phyloP scores from a whole-genome alignment of 306 rosid genomes.

The Pueraria montana region DNA sequence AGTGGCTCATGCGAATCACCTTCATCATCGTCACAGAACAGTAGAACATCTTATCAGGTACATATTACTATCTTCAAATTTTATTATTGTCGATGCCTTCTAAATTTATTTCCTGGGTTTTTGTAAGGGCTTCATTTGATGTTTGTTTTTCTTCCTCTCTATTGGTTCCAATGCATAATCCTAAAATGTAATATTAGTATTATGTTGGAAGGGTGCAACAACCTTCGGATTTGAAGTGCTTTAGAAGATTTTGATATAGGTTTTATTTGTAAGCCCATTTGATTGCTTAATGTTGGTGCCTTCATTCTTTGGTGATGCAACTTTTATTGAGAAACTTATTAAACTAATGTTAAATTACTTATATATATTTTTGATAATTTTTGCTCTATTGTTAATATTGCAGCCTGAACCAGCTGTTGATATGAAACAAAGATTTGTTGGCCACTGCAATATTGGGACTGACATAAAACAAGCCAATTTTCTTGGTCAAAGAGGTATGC shows the following conservation, averaged over 20 bases:
- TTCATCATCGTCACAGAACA: constrained; percentile 78
- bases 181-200: constrained; percentile 5
- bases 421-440: constrained; percentile 92
- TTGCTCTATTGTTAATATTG: constrained; percentile 44
- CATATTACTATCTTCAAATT: constrained; percentile 12
- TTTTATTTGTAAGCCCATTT: constrained; percentile 1
- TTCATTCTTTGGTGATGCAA: not conserved
- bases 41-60: constrained; percentile 74
- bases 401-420: constrained; percentile 92
- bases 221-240: not conserved
- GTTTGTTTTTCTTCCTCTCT: not conserved
- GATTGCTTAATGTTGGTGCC: not conserved
- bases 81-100: not conserved
- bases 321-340: not conserved
- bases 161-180: constrained; percentile 7
- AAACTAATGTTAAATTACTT: constrained; percentile 9
- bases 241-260: not conserved
- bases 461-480: constrained; percentile 98
- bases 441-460: constrained; percentile 96
- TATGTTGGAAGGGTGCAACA: constrained; percentile 14
- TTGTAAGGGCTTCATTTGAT: not conserved
- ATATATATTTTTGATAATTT: constrained; percentile 6
- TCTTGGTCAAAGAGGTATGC: constrained; percentile 93
- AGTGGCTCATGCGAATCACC: constrained; percentile 81
- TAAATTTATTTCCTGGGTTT: not conserved